Conservation (phyloP, 192 early-diverging fungal genomes). For the Coemansia sp. region DNA sequence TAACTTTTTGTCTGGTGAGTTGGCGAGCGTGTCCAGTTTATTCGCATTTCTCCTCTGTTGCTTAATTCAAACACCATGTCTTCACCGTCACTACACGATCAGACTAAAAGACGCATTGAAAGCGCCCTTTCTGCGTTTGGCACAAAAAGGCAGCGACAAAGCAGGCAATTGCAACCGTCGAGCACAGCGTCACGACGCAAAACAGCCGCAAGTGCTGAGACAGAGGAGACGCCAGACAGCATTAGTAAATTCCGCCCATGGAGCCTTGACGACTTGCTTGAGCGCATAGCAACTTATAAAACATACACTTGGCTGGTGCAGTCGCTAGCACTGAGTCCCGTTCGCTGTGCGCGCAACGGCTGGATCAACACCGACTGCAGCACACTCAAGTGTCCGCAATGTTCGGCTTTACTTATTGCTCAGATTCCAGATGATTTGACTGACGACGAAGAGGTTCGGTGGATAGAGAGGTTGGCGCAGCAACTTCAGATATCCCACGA, state of each 20-base stretch:
- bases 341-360: slow-evolving; percentile 48
- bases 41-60: not conserved
- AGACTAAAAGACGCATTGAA: slow-evolving; percentile 39
- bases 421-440: slow-evolving; percentile 37
- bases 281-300: slow-evolving; percentile 49
- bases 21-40: not conserved
- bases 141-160: slow-evolving; percentile 25
- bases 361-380: slow-evolving; percentile 51
- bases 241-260: slow-evolving; percentile 46
- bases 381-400: slow-evolving; percentile 44
- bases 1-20: not conserved
- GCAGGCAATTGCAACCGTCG: not conserved
- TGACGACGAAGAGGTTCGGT: slow-evolving; percentile 30
- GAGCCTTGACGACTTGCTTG: slow-evolving; percentile 47
- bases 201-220: not conserved
- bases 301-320: slow-evolving; percentile 52
- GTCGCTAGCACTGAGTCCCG: slow-evolving; percentile 38
- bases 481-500: slow-evolving; percentile 50
- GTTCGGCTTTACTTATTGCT: slow-evolving; percentile 44
- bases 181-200: not conserved
- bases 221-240: not conserved
- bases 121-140: slow-evolving; percentile 32
- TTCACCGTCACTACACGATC: slow-evolving; percentile 24
- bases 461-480: slow-evolving; percentile 38
- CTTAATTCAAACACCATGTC: slow-evolving; percentile 25